A percentile compares a stretch with the other conserved stretches of the same genome.
Evolutionary conservation across 1,284 basidiomycete genomes (phyloP).

Genomic region (Irpex sp.): DNA sequence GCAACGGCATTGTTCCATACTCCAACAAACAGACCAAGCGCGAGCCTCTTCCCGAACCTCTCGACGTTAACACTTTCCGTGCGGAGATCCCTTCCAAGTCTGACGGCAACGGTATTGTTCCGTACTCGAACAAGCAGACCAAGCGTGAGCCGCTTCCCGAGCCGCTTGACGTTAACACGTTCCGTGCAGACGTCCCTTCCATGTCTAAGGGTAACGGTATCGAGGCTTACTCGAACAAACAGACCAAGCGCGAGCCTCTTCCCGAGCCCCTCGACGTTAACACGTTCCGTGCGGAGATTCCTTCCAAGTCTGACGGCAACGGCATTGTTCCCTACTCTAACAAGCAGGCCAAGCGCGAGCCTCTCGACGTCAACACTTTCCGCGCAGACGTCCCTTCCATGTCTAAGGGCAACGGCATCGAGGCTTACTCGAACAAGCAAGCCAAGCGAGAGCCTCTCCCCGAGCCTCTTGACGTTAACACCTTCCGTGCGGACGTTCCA

Average conservation of each 20-base stretch:
- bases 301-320: conserved; percentile 19
- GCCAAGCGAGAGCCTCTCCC: neutral
- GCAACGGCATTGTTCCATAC: conserved; percentile 27
- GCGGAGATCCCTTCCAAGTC: conserved; percentile 28
- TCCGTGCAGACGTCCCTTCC: conserved; percentile 24
- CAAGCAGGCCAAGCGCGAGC: neutral
- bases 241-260: neutral
- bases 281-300: conserved; percentile 20
- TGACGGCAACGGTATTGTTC: conserved; percentile 25
- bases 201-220: conserved; percentile 29
- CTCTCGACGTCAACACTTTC: neutral
- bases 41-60: neutral
- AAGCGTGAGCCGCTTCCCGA: neutral
- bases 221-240: conserved; percentile 14
- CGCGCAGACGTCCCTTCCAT: neutral
- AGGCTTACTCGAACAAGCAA: neutral
- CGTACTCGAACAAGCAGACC: conserved; percentile 11
- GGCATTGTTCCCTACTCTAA: conserved; percentile 9
- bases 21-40: conserved; percentile 13
- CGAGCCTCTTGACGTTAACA: neutral
- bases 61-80: conserved; percentile 8
- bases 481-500: neutral
- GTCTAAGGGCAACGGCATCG: neutral
- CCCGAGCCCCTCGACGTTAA: conserved; percentile 14
- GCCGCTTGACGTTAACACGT: conserved; percentile 1